Conservation (phyloP, 2,329 filamentous ascomycete species). For the Talaromyces sp. region DNA sequence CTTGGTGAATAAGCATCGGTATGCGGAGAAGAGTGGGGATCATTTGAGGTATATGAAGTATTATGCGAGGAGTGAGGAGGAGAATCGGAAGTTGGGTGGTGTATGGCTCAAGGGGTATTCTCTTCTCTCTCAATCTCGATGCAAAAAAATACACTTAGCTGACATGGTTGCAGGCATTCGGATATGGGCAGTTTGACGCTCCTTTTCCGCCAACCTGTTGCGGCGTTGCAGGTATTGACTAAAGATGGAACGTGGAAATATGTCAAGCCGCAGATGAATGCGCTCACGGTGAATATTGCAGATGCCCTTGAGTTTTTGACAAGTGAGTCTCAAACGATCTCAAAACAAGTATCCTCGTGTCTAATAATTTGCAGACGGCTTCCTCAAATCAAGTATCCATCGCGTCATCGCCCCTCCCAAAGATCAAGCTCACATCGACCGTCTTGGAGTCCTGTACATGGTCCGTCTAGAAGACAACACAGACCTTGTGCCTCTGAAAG, state of each 20-base stretch:
- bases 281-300: conserved; percentile 52
- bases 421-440: conserved; percentile 47
- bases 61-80: conserved; percentile 47
- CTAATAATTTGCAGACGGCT: conserved; percentile 35
- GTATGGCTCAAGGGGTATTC: conserved; percentile 44
- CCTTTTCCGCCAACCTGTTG: conserved; percentile 58
- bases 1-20: conserved; percentile 55
- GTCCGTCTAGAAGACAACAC: conserved; percentile 32
- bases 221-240: conserved; percentile 56
- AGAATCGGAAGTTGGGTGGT: conserved; percentile 44
- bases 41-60: conserved; percentile 63
- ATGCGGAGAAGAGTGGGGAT: conserved; percentile 56
- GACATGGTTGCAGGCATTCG: conserved; percentile 44
- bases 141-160: not conserved
- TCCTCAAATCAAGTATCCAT: conserved; percentile 50
- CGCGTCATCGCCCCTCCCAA: conserved; percentile 49
- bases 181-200: conserved; percentile 57
- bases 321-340: conserved; percentile 33
- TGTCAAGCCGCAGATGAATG: conserved; percentile 49
- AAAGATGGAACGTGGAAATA: conserved; percentile 50
- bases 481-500: conserved; percentile 12
- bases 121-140: conserved; percentile 23
- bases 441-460: conserved; percentile 46
- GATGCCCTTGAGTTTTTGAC: conserved; percentile 51
- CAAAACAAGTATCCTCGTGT: no score